Evolutionary conservation across 768 basidiomycete genomes (phyloP), one percentile per base, ranked within the genome.

Genomic region (Chalciporus pseudorubinellus): DNA sequence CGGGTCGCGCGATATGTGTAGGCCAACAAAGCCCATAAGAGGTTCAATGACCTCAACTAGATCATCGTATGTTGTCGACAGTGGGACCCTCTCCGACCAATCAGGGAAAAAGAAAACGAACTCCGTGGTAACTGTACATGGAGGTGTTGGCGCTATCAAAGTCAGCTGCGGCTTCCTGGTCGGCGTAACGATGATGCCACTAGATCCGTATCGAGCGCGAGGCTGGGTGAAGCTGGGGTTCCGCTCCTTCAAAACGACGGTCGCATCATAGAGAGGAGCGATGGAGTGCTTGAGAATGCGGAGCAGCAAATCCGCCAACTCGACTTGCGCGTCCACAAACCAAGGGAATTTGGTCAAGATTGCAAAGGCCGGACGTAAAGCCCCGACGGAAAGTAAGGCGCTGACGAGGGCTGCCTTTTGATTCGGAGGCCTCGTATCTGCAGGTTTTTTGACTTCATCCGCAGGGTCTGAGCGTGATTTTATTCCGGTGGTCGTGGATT

Each of bases 91-190:
- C 40, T 86, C 80, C 13, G 71, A 67, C 94, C 94, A 98, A 50
- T 84, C 76, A 12, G 92, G 88, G 67, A 86, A 95, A 77, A 97
- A 98, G 76, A 91, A 97, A 6, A 91, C 80, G 60, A 92, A 95
- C 45, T 87, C 83, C n/a, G 77, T 78, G 3, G 75, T 77, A 48
- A 73, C 79, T 19, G 92, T 94, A 59, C 82, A 79, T 0, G 90
- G 87, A 21, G 95, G 94, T 12, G 81, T 80, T 3, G 95, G 95
- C 2, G 89, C 87, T 68, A 80, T 80, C 4, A 88, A 70, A 0
- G 91, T 90, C n/a, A 93, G 74, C 4, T 80, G 65, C 1, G 82
- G 73, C 60, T 87, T 91, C 21, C 83, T 81, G 19, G 77, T 67
- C 11, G 79, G 75, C 6, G 81, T 72, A 5, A 75, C 70, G 7